These are phyloP conservation scores for Rhodotorula sp. DNA, from an alignment of 1,284 basidiomycete genomes.

Conservation along the genomic window DNA sequence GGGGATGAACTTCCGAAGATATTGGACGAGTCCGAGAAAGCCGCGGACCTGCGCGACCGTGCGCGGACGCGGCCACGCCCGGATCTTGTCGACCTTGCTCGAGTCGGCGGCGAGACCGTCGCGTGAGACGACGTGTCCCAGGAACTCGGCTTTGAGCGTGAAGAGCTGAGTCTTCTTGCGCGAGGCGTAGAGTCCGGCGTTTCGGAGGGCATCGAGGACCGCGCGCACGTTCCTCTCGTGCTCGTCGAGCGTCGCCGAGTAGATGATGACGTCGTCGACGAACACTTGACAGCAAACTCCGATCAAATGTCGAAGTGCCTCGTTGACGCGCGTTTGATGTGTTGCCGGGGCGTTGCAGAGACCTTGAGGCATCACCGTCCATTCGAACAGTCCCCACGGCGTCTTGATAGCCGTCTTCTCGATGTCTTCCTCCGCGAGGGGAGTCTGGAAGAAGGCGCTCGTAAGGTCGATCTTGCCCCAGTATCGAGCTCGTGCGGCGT, in stretches of 20 bases:
- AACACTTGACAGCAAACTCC: conserved; percentile 43
- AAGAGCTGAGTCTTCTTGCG: conserved; percentile 48
- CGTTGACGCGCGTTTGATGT: conserved; percentile 42
- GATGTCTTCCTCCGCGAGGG: conserved; percentile 50
- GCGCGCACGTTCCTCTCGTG: conserved; percentile 41
- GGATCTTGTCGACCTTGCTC: conserved; percentile 48
- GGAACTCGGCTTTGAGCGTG: conserved; percentile 44
- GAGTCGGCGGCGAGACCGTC: conserved; percentile 49
- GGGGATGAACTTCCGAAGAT: conserved; percentile 50
- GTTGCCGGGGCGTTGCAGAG: conserved; percentile 50
- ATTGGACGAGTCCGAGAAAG: conserved; percentile 52
- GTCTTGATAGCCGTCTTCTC: conserved; percentile 52
- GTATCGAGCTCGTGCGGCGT: not conserved
- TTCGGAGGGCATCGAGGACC: conserved; percentile 44
- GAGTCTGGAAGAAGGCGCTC: conserved; percentile 53
- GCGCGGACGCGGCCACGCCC: conserved; percentile 49
- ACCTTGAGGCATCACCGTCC: conserved; percentile 54
- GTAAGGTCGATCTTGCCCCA: conserved; percentile 46
- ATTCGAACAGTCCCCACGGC: conserved; percentile 52
- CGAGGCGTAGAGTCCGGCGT: conserved; percentile 44
- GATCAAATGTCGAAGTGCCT: conserved; percentile 22
- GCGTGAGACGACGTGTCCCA: conserved; percentile 50
- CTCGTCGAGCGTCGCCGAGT: conserved; percentile 50
- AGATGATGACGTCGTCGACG: conserved; percentile 56
- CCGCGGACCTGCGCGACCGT: conserved; percentile 46